Evolutionary conservation across 805 yeast genomes (phyloP), one percentile per base, ranked within the genome.

Genomic region (Pichia manshurica): DNA sequence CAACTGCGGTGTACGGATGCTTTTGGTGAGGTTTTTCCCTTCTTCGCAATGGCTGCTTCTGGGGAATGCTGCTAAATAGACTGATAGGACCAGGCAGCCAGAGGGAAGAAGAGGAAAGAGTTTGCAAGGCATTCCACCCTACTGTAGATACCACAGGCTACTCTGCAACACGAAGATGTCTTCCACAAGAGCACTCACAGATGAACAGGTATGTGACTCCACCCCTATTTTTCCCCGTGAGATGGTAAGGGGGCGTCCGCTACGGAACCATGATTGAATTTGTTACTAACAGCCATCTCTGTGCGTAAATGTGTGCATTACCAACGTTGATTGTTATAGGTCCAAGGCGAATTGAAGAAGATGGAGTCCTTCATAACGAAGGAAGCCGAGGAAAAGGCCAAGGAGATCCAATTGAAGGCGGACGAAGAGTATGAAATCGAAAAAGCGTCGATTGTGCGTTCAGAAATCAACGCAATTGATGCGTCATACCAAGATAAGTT

Each of bases 381-480:
- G 79, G 99, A 93, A 73, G 99, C 99, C 35, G 95, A 90, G 62
- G 99, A 93, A 69, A 93, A 93, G 73, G 96, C 98, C 57, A 87
- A 87, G 67, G 99, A 93, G 70, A 89, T 93, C 64, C 82, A 78
- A 66, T 75, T 93, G 61, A 95, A 93, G 74, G 96, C 98, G 39
- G 96, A 95, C 66, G 99, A 93, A 70, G 99, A 93, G 72, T 93
- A 91, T 66, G 98, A 93, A 70, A 90, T 93, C 61, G 99, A 93
- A 67, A 93, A 93, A 75, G 91, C 96, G 20, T 81, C 88, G 49
- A 82, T 93, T 62, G 98, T 93, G 50, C 87, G 98, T 63, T 77
- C 88, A 13, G 99, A 93, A 70, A 85, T 85, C 48, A 83, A 93
- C 44, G 80, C 90, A 45, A 88, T 93, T 57, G 99, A 93, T 66